Percentiles rank a stretch among this genome's conserved stretches.
phyloP scores from a whole-genome alignment of 805 yeast genomes.

The Lipomyces yamadae region DNA sequence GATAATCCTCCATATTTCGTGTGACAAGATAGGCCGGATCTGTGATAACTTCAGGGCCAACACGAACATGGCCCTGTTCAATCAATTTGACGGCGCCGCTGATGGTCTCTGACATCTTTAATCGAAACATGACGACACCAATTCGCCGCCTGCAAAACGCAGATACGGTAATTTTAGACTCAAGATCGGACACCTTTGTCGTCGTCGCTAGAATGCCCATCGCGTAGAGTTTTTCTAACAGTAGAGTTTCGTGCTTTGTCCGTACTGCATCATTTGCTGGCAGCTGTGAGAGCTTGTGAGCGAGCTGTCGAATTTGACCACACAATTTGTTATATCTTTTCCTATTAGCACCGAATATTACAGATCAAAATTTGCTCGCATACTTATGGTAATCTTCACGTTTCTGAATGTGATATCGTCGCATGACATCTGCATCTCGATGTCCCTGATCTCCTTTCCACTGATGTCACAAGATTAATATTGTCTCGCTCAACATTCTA shows the following conservation, averaged over 20 bases:
- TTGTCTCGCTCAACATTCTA: not conserved
- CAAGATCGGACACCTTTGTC: constrained; percentile 88
- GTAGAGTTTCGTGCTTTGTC: constrained; percentile 81
- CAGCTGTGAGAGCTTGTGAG: constrained; percentile 80
- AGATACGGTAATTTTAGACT: constrained; percentile 88
- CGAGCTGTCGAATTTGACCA: constrained; percentile 87
- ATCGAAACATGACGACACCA: constrained; percentile 91
- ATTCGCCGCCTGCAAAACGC: constrained; percentile 90
- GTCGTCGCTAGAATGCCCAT: constrained; percentile 93
- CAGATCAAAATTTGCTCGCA: constrained; percentile 6
- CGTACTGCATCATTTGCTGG: constrained; percentile 88
- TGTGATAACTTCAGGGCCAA: constrained; percentile 93
- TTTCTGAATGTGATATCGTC: constrained; percentile 89
- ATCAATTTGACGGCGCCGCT: constrained; percentile 88
- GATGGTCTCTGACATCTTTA: constrained; percentile 90
- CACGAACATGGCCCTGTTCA: constrained; percentile 97
- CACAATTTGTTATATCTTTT: constrained; percentile 78
- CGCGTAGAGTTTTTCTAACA: constrained; percentile 81
- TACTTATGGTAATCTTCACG: constrained; percentile 90
- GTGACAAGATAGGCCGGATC: constrained; percentile 96
- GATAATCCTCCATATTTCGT: constrained; percentile 89
- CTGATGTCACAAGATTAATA: constrained; percentile 11
- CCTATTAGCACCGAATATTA: not conserved
- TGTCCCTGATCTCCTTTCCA: constrained; percentile 98
- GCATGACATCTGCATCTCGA: constrained; percentile 95